Evolutionary conservation across 371 early-diverging fungal species (phyloP).

Genomic region (Thermomucor indicae-seudaticae): DNA sequence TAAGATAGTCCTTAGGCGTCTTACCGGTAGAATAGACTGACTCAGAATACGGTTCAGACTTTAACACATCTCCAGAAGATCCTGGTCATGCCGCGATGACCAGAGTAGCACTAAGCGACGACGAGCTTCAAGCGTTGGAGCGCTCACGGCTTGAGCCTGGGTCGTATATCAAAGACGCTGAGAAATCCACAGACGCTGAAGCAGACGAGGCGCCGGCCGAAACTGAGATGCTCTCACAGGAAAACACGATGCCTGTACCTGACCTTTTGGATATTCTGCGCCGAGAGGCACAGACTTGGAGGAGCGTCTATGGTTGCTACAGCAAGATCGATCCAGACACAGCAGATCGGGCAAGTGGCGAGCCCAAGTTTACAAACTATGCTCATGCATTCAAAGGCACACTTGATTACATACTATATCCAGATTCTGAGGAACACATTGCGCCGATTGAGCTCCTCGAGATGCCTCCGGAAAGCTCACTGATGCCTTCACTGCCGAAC

Average conservation of each 20-base stretch:
- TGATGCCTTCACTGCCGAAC: conserved; percentile 52
- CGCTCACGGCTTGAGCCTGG: conserved; percentile 17
- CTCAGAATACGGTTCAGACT: conserved; percentile 24
- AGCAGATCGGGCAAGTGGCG: conserved; percentile 20
- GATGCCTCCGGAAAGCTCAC: conserved; percentile 33
- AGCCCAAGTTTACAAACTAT: conserved; percentile 54
- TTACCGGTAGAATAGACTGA: neutral
- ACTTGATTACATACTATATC: conserved; percentile 50
- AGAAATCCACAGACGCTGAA: neutral
- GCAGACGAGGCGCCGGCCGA: conserved; percentile 8
- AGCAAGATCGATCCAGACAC: conserved; percentile 9
- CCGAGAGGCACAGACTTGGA: conserved; percentile 18
- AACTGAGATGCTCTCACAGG: neutral
- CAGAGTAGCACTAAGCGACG: conserved; percentile 4
- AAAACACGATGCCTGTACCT: conserved; percentile 6
- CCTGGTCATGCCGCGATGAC: conserved; percentile 33
- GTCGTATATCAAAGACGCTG: neutral
- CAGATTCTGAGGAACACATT: conserved; percentile 11
- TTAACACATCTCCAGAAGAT: conserved; percentile 53
- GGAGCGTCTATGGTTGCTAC: conserved; percentile 30
- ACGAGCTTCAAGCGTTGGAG: conserved; percentile 18
- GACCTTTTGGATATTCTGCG: conserved; percentile 10
- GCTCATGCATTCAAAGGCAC: conserved; percentile 48
- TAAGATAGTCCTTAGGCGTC: conserved; percentile 1
- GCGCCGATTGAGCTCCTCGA: conserved; percentile 18